Conservation (phyloP, 2,329 filamentous ascomycete species). For the Atkinsonella hypoxylon region DNA sequence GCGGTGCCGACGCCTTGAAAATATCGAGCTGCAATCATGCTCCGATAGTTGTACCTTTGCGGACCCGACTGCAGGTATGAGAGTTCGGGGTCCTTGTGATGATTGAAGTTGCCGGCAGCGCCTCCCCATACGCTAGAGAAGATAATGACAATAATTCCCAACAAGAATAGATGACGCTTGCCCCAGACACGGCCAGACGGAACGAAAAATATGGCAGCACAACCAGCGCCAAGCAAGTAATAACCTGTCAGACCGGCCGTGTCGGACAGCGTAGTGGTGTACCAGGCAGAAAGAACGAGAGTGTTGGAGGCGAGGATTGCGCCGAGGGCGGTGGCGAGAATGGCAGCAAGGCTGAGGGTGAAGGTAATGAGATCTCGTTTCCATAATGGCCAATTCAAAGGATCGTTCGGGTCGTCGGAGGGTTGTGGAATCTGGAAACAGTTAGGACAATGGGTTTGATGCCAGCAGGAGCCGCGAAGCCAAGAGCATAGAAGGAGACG, state of each 20-base stretch:
- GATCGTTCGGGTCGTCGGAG: conserved; percentile 82
- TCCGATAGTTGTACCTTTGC: conserved; percentile 44
- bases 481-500: too few species aligned
- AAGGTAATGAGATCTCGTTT: conserved; percentile 69
- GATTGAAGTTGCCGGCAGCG: conserved; percentile 35
- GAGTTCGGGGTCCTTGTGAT: background rate
- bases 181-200: conserved; percentile 84
- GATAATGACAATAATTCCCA: conserved; percentile 65
- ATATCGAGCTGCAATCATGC: conserved; percentile 65
- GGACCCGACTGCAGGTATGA: conserved; percentile 1
- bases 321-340: conserved; percentile 74
- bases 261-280: conserved; percentile 54
- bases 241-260: conserved; percentile 79
- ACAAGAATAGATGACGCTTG: conserved; percentile 75
- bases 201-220: conserved; percentile 75
- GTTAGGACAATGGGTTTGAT: background rate
- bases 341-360: conserved; percentile 65
- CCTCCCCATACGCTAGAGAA: conserved; percentile 70
- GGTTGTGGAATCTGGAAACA: conserved; percentile 58
- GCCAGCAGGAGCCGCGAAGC: too few species aligned
- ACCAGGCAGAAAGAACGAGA: conserved; percentile 59
- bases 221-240: conserved; percentile 70
- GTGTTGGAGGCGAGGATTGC: conserved; percentile 85
- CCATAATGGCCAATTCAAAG: conserved; percentile 76
- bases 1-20: conserved; percentile 80